These are phyloP conservation scores for Stephanodiscus triporus DNA, from an alignment of 108 stramenopile species.

Conservation along the genomic window DNA sequence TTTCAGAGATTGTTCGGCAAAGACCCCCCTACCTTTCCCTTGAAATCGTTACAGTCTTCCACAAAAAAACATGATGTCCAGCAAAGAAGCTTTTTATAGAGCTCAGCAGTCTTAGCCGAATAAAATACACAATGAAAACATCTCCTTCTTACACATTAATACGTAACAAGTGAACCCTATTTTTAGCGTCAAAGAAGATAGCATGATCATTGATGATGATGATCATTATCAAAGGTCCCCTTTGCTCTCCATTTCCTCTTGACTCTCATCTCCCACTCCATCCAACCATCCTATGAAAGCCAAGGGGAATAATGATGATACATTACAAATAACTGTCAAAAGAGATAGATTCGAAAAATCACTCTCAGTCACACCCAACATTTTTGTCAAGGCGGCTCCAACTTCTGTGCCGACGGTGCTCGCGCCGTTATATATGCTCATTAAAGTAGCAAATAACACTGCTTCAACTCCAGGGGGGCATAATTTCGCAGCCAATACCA, in stretches of 20 bases:
- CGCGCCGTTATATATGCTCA: constrained; percentile 94
- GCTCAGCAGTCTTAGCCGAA: not conserved
- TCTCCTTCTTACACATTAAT: too few species aligned
- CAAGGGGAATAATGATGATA: constrained; percentile 87
- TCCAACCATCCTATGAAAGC: constrained; percentile 86
- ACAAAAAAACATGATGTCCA: not conserved
- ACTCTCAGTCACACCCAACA: constrained; percentile 84
- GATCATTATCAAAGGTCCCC: not conserved
- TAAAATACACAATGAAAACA: too few species aligned
- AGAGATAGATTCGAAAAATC: constrained; percentile 87
- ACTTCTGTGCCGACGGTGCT: constrained; percentile 88
- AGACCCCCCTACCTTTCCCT: constrained; percentile 48
- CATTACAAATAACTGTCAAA: constrained; percentile 87
- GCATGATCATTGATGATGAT: not conserved
- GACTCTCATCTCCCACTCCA: constrained; percentile 69
- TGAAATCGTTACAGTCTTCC: constrained; percentile 24
- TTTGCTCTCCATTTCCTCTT: constrained; percentile 69
- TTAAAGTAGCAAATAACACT: constrained; percentile 92
- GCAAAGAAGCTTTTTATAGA: not conserved
- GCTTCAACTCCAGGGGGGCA: constrained; percentile 96
- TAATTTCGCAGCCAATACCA: constrained; percentile 91
- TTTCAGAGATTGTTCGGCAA: constrained; percentile 41
- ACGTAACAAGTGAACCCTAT: too few species aligned
- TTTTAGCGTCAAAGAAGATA: too few species aligned
- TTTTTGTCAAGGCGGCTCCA: constrained; percentile 86